phyloP scores from a whole-genome alignment of 345 rosid genomes.

The Aquilaria sinensis region DNA sequence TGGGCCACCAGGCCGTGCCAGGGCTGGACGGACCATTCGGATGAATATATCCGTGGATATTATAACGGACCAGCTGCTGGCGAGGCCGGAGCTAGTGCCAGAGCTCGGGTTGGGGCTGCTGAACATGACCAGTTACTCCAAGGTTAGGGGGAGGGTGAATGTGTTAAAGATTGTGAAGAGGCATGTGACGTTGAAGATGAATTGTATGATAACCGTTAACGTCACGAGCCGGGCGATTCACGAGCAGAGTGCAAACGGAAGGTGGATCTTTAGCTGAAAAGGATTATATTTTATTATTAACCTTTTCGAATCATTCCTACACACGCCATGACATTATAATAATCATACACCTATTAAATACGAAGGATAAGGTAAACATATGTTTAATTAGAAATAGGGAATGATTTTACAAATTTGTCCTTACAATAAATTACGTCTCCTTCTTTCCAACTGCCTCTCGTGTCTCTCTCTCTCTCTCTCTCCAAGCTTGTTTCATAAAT shows the following conservation, averaged over 20 bases:
- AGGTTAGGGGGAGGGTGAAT: slow-evolving; percentile 59
- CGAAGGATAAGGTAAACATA: too few species aligned
- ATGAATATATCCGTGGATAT: slow-evolving; percentile 63
- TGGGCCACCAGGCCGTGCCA: slow-evolving; percentile 57
- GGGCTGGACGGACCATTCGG: slow-evolving; percentile 47
- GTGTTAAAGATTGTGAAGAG: slow-evolving; percentile 36
- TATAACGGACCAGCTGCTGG: slow-evolving; percentile 33
- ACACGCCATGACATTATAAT: too few species aligned
- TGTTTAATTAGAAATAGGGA: too few species aligned
- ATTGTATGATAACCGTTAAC: slow-evolving; percentile 49
- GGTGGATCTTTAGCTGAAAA: slow-evolving; percentile 40
- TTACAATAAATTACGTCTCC: too few species aligned
- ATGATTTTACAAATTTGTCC: too few species aligned
- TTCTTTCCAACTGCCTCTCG: too few species aligned
- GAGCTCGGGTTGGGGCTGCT: slow-evolving; percentile 43
- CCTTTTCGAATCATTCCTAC: too few species aligned
- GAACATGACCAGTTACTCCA: slow-evolving; percentile 44
- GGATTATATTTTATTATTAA: too few species aligned
- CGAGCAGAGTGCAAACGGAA: slow-evolving; percentile 38
- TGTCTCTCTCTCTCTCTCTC: too few species aligned
- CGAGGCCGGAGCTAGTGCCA: slow-evolving; percentile 26
- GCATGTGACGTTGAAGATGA: slow-evolving; percentile 51
- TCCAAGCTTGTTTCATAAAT: too few species aligned
- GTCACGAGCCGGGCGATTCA: slow-evolving; percentile 33
- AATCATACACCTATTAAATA: too few species aligned